Percentiles rank a stretch among this genome's conserved stretches.
Conservation (phyloP, 2,329 filamentous ascomycete species). For the Cercospora brassicicola region DNA sequence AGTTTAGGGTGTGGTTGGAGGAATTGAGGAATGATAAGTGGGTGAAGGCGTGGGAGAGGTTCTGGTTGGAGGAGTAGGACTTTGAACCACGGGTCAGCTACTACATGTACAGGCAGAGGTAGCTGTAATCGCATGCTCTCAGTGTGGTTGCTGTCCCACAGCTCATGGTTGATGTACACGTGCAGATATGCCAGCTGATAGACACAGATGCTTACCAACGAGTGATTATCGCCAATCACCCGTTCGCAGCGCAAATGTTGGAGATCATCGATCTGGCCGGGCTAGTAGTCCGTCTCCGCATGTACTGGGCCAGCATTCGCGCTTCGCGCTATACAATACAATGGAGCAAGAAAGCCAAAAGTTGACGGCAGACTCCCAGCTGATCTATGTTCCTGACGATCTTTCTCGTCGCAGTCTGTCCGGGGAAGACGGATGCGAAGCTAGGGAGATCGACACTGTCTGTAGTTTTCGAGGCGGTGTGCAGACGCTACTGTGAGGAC, state of each 20-base stretch:
- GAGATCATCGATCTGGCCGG: not conserved
- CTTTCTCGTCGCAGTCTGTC: not conserved
- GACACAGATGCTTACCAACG: not conserved
- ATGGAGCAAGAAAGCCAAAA: not conserved
- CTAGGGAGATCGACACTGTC: not conserved
- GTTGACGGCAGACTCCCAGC: not conserved
- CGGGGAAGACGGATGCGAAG: not conserved
- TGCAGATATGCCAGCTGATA: not conserved
- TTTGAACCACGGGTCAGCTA: not conserved
- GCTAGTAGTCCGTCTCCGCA: not conserved
- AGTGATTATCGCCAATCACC: not conserved
- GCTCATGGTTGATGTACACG: not conserved
- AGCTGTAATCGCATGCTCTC: not conserved
- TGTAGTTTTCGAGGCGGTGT: not conserved
- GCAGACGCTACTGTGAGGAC: not conserved
- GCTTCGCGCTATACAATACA: not conserved
- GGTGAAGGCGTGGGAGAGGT: constrained; percentile 8
- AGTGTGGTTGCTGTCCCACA: not conserved
- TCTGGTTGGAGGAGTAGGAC: constrained; percentile 11
- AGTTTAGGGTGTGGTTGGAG: constrained; percentile 11
- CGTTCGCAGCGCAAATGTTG: not conserved
- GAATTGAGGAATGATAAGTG: constrained; percentile 12
- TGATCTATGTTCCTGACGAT: not conserved
- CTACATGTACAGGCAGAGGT: not conserved
- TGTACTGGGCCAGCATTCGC: not conserved